Evolutionary conservation across 2,329 filamentous ascomycete species (phyloP), one percentile per base, ranked within the genome.

Genomic region (Exophiala spinifera): DNA sequence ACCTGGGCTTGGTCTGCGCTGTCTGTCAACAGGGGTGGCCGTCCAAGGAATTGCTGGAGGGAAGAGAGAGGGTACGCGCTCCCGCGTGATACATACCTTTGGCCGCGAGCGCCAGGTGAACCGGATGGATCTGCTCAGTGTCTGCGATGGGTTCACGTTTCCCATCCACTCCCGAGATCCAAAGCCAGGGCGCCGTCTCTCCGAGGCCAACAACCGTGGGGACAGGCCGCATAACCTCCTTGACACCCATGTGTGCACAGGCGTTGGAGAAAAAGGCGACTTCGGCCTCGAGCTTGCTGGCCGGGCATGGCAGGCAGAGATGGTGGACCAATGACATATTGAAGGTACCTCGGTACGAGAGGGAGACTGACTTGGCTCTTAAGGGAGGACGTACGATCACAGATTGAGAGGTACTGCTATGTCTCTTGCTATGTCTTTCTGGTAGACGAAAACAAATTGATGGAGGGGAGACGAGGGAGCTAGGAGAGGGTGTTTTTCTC

Each of bases 321-420:
- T 70, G 68, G 51, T 65, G 59, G 48, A 65, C 36, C 10, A 56
- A 49, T 11, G 6, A 39, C 79, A 82, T 65, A 74, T 77, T 23
- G 53, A 50, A 36, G 10, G 23, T 37, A n/a, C n/a, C n/a, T n/a
- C n/a, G n/a, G n/a, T n/a, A n/a, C n/a, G n/a, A n/a, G n/a, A n/a
- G n/a, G n/a, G n/a, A n/a, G n/a, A n/a, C n/a, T n/a, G n/a, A n/a
- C n/a, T n/a, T n/a, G n/a, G n/a, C n/a, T n/a, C n/a, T n/a, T n/a
- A n/a, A n/a, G n/a, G n/a, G n/a, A n/a, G n/a, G n/a, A n/a, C n/a
- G n/a, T n/a, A n/a, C n/a, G n/a, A n/a, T n/a, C n/a, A n/a, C n/a
- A n/a, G n/a, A n/a, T n/a, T n/a, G n/a, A n/a, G n/a, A n/a, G n/a
- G n/a, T n/a, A n/a, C n/a, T n/a, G n/a, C n/a, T n/a, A n/a, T n/a